Base-by-base conservation (phyloP, 2,329 filamentous ascomycete species). In the Graphilbum fragrans region DNA sequence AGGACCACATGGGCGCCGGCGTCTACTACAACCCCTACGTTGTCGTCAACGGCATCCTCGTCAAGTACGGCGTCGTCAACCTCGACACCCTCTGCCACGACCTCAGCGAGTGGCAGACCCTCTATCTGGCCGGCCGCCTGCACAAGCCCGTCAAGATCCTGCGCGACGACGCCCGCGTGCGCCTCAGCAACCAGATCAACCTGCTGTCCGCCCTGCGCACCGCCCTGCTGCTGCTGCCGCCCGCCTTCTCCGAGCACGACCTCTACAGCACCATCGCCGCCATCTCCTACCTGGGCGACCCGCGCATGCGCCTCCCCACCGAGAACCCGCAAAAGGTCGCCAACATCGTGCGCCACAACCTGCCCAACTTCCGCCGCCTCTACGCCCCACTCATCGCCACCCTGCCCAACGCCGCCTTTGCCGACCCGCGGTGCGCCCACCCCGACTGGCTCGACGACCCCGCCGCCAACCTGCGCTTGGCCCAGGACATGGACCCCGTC, bases 101-200 rank as follows among this genome's bases (percentile, higher is more conserved):
- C 57, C 72, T 98, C 20, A 82, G 78, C 23, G 78, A 87, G 44
- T 98, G 92, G 92, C 80, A 94, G 47, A 94, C 86, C 0, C 69
- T 98, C 21, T 98, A 98, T 60, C 74, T 98, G n/a, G 92, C 93
- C 6, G 92, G 92, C 4, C 83, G 92, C 27, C 71, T 98, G 40
- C 92, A 98, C 49, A 98, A 98, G 59, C 92, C 92, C 2, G 92
- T 94, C 61, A 96, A 98, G 66, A 96, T 98, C 50, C 73, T 98
- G 17, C 82, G 88, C 39, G 92, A 98, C 58, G 86, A 98, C 54
- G 86, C 92, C 1, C 80, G 80, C 38, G 87, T 98, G 33, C 85
- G 92, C 25, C 75, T 96, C 25, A 86, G 90, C 5, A 96, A 98
- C 60, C 92, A 98, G 61, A 82, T 93, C 59, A 98, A 98, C 58